Conservation (phyloP, 2,329 filamentous ascomycete species). For the Trichoderma endophyticum region DNA sequence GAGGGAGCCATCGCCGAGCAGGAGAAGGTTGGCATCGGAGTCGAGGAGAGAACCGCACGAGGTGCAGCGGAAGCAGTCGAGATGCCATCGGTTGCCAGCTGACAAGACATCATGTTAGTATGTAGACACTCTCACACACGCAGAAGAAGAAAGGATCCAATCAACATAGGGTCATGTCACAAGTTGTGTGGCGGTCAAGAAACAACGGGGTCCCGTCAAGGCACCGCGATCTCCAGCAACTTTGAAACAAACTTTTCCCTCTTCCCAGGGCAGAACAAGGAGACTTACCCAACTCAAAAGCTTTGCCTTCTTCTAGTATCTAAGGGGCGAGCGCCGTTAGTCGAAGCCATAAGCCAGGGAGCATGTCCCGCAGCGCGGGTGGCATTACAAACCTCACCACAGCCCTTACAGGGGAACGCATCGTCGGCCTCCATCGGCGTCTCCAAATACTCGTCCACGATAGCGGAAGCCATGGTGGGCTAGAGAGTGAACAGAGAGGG, state of each 20-base stretch:
- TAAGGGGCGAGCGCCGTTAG: slow-evolving; percentile 36
- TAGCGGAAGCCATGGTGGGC: slow-evolving; percentile 41
- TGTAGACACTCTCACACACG: background rate
- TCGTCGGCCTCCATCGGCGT: slow-evolving; percentile 74
- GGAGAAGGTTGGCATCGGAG: slow-evolving; percentile 93
- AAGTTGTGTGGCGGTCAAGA: slow-evolving; percentile 5
- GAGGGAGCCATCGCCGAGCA: slow-evolving; percentile 93
- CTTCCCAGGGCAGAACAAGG: background rate
- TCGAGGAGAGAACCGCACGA: slow-evolving; percentile 93
- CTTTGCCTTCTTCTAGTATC: slow-evolving; percentile 98
- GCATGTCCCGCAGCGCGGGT: slow-evolving; percentile 1
- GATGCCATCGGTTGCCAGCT: slow-evolving; percentile 98
- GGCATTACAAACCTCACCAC: slow-evolving; percentile 69
- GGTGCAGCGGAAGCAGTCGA: slow-evolving; percentile 98
- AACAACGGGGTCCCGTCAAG: background rate
- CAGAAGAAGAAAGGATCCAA: background rate
- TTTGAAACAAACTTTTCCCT: background rate
- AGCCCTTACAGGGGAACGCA: slow-evolving; percentile 86
- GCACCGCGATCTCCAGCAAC: background rate
- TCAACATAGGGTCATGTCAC: background rate
- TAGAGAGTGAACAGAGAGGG: background rate
- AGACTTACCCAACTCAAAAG: slow-evolving; percentile 83
- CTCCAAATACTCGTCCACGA: slow-evolving; percentile 61
- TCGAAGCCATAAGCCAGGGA: background rate
- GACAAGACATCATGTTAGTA: slow-evolving; percentile 27